Evolutionary conservation across 2,329 filamentous ascomycete species (phyloP).

Genomic region (Calonectria pauciramosa): DNA sequence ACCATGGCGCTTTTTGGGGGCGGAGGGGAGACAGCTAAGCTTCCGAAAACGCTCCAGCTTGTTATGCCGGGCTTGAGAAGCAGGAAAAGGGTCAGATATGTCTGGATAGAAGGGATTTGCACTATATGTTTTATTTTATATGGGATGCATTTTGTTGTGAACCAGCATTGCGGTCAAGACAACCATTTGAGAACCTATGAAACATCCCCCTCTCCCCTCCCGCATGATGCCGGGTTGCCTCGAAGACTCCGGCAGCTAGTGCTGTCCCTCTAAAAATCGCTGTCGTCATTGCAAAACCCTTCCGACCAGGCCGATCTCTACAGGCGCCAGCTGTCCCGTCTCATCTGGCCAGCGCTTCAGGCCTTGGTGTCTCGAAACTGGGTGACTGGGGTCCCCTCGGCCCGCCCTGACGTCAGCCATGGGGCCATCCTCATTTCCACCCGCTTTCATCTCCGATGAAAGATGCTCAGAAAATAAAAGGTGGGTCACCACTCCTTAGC

Average conservation of each 20-base stretch:
- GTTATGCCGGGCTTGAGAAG: not conserved
- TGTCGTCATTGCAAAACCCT: conserved; percentile 17
- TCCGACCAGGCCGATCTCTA: conserved; percentile 11
- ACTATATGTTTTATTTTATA: not conserved
- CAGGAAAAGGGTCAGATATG: not conserved
- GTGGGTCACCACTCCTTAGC: conserved; percentile 31
- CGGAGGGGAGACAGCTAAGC: not conserved
- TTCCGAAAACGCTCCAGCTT: not conserved
- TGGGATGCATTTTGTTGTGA: no score
- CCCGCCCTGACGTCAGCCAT: conserved; percentile 41
- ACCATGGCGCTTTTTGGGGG: not conserved
- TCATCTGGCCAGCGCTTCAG: not conserved
- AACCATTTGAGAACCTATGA: not conserved
- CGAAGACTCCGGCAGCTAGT: not conserved
- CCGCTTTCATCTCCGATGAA: conserved; percentile 21
- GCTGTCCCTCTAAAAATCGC: not conserved
- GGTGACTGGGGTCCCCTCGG: conserved; percentile 9
- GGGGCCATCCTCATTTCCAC: conserved; percentile 20
- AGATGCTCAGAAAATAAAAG: conserved; percentile 23
- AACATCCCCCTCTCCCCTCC: not conserved
- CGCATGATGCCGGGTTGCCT: not conserved
- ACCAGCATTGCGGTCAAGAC: not conserved
- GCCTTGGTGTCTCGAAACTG: conserved; percentile 14
- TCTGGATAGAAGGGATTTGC: not conserved
- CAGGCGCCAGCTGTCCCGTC: conserved; percentile 8